phyloP scores from a whole-genome alignment of 202 grass and related monocot species.

The Zizania palustris region DNA sequence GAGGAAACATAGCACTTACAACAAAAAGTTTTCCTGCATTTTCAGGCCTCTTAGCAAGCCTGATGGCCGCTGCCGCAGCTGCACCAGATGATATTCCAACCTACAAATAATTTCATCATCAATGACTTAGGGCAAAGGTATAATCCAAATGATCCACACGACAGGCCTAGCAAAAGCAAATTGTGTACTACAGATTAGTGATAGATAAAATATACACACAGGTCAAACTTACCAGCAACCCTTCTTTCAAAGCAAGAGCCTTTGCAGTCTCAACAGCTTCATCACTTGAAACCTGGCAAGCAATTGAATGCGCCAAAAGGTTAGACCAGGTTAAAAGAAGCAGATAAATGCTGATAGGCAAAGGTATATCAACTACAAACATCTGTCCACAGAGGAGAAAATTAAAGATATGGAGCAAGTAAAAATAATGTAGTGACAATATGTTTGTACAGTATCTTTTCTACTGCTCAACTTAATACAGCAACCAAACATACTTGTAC shows the following conservation, averaged over 20 bases:
- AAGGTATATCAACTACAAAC: conserved; percentile 3
- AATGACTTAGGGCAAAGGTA: not conserved
- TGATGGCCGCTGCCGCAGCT: conserved; percentile 40
- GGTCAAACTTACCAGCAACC: conserved; percentile 65
- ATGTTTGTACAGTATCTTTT: not conserved
- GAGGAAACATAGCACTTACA: conserved; percentile 22
- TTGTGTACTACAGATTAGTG: not conserved
- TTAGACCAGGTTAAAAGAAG: conserved; percentile 6
- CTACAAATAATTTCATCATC: conserved; percentile 37
- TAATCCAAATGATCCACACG: not conserved
- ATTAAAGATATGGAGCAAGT: not conserved
- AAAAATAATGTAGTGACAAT: not conserved
- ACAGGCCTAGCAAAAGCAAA: not conserved
- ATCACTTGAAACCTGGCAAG: conserved; percentile 77
- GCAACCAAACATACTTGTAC: conserved; percentile 46
- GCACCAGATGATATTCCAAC: conserved; percentile 97
- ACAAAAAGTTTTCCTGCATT: conserved; percentile 63
- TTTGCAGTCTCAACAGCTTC: conserved; percentile 90
- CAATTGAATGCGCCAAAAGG: conserved; percentile 34
- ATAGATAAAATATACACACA: not conserved
- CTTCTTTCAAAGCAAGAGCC: conserved; percentile 90
- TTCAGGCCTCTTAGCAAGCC: conserved; percentile 45
- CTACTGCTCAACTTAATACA: conserved; percentile 13
- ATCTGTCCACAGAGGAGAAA: not conserved
- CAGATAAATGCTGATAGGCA: not conserved